Evolutionary conservation across 306 rosid species (phyloP).

Genomic region (Adenanthera pavonina): DNA sequence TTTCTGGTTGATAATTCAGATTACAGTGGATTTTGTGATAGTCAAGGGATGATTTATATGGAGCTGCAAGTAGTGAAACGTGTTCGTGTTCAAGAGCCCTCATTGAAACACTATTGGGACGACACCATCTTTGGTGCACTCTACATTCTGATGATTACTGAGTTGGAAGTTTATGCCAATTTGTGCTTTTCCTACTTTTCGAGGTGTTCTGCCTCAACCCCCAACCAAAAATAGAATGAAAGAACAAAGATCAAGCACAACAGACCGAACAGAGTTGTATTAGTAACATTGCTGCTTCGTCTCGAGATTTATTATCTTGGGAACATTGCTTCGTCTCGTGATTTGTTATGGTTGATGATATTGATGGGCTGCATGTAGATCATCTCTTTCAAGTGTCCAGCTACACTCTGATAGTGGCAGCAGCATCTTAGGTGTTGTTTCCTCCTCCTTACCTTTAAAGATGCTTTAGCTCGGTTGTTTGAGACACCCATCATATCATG

Average conservation of each 20-base stretch:
- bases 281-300: not conserved
- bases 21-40: constrained; percentile 29
- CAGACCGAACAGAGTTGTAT: not conserved
- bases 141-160: not conserved
- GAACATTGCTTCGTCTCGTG: not conserved
- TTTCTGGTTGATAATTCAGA: constrained; percentile 35
- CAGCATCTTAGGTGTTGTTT: constrained; percentile 6
- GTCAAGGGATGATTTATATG: constrained; percentile 20
- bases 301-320: not conserved
- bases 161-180: constrained; percentile 13
- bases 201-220: not conserved
- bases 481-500: not conserved
- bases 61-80: constrained; percentile 29
- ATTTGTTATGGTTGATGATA: not conserved
- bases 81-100: not conserved
- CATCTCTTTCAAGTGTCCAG: not conserved
- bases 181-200: constrained; percentile 1
- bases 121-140: not conserved
- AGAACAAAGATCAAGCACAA: not conserved
- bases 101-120: not conserved
- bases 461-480: not conserved
- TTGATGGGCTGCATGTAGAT: not conserved
- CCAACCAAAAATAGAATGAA: constrained; percentile 20
- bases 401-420: not conserved
- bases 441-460: not conserved